A percentile compares a stretch with the other conserved stretches of the same genome.
Evolutionary conservation across 148 eudicot species (phyloP).

Genomic region (Camellia sinensis): DNA sequence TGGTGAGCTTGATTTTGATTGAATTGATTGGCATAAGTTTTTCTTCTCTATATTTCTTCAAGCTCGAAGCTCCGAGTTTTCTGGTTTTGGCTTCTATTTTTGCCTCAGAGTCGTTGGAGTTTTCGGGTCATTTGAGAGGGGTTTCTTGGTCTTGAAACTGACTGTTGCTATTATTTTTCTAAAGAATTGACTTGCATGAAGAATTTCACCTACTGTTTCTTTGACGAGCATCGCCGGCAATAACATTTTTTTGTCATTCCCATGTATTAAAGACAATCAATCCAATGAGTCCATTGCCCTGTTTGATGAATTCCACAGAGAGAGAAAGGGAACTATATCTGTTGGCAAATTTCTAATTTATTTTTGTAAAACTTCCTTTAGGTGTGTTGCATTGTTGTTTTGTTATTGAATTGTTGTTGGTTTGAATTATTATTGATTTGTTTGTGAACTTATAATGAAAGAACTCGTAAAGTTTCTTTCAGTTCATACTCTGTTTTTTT

Average conservation of each 20-base stretch:
- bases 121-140: constrained; percentile 57
- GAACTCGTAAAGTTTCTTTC: no score
- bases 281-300: no score
- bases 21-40: constrained; percentile 31
- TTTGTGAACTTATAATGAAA: no score
- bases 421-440: no score
- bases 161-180: constrained; percentile 44
- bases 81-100: constrained; percentile 36
- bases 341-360: constrained; percentile 45
- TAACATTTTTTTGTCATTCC: constrained; percentile 84
- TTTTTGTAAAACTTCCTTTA: no score
- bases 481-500: no score
- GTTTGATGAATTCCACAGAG: no score
- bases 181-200: constrained; percentile 66
- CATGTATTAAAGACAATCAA: constrained; percentile 24
- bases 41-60: constrained; percentile 77
- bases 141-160: not conserved
- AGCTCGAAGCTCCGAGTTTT: constrained; percentile 48
- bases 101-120: constrained; percentile 45
- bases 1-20: constrained; percentile 40
- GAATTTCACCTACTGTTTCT: constrained; percentile 85
- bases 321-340: constrained; percentile 37
- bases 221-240: constrained; percentile 81
- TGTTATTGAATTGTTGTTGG: no score
- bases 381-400: no score